Evolutionary conservation across 768 basidiomycete genomes (phyloP), one percentile per base, ranked within the genome.

Genomic region (Lentinula aciculospora): DNA sequence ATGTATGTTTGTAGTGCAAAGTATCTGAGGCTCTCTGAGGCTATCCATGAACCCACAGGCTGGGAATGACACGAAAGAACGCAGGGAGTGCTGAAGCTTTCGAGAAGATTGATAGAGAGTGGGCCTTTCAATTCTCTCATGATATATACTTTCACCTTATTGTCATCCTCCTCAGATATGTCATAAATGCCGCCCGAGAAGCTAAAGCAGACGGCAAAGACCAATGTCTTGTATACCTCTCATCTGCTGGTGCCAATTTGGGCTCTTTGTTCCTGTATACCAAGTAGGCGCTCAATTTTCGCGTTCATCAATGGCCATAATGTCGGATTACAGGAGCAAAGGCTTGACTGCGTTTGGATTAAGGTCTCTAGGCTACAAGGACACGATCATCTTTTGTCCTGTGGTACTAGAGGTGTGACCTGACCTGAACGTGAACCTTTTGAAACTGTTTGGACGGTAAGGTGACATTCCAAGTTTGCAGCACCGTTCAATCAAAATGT

Each of bases 81-180:
- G 89, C 88, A 0, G 88, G 88, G 3, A 80, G 85, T 61, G 80
- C 79, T 0, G 81, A 77, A 34, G 78, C 78, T 8, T 92, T 90
- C 61, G 84, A 86, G 65, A 88, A 82, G 73, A 89, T 92, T 57
- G 91, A 92, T 63, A 74, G 85, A 68, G 84, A 88, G 84, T 90
- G 62, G 59, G 81, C 73, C 34, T 19, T 44, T 32, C 31, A 12
- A n/a, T 40, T 56, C 34, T 31, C 10, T n/a, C 21, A 53, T 27
- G 5, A 51, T 12, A 49, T 36, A 34, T 23, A 13, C 4, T 15
- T 27, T 23, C 19, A 25, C 27, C 25, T 56, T 28, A 29, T 42
- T 9, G 29, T 36, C 13, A 36, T 53, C 6, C 17, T 44, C 13
- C 15, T 3, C 44, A 87, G 88, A 67, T 89, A 89, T 64, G 88